phyloP scores from a whole-genome alignment of 768 basidiomycete genomes.

The Porpolomopsis calyptriformis region DNA sequence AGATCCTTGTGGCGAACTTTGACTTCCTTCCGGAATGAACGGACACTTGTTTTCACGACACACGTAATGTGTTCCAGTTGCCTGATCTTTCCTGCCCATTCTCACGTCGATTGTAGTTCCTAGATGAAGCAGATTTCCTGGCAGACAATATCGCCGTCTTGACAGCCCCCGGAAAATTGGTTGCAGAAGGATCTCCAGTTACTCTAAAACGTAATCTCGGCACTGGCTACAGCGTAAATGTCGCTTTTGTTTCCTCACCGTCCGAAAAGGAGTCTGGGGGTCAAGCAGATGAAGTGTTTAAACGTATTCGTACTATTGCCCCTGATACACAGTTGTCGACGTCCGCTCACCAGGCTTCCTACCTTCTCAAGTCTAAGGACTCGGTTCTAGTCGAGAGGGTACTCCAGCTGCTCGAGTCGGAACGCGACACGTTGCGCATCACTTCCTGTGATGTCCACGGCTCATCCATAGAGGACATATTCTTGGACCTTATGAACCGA shows the following conservation, averaged over 20 bases:
- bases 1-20: slow-evolving; percentile 70
- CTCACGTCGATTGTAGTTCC: slow-evolving; percentile 33
- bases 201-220: slow-evolving; percentile 62
- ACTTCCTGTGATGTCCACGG: slow-evolving; percentile 56
- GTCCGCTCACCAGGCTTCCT: slow-evolving; percentile 34
- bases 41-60: slow-evolving; percentile 69
- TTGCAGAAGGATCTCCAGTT: slow-evolving; percentile 67
- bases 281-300: slow-evolving; percentile 25
- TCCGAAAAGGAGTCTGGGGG: slow-evolving; percentile 21
- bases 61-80: slow-evolving; percentile 38
- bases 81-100: neutral
- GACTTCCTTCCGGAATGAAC: slow-evolving; percentile 51
- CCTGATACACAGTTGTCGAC: slow-evolving; percentile 34
- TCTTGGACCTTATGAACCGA: slow-evolving; percentile 58
- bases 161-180: slow-evolving; percentile 62
- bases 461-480: slow-evolving; percentile 74
- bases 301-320: slow-evolving; percentile 32
- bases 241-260: slow-evolving; percentile 30
- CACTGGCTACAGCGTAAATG: slow-evolving; percentile 57
- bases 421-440: slow-evolving; percentile 29
- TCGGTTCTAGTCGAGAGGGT: slow-evolving; percentile 41
- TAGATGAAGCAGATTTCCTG: slow-evolving; percentile 71
- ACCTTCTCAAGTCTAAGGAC: slow-evolving; percentile 56
- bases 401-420: slow-evolving; percentile 42
- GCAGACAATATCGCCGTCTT: slow-evolving; percentile 70